These are phyloP conservation scores for Knufia petricola DNA, from an alignment of 2,329 filamentous ascomycete species.

Conservation along the genomic window DNA sequence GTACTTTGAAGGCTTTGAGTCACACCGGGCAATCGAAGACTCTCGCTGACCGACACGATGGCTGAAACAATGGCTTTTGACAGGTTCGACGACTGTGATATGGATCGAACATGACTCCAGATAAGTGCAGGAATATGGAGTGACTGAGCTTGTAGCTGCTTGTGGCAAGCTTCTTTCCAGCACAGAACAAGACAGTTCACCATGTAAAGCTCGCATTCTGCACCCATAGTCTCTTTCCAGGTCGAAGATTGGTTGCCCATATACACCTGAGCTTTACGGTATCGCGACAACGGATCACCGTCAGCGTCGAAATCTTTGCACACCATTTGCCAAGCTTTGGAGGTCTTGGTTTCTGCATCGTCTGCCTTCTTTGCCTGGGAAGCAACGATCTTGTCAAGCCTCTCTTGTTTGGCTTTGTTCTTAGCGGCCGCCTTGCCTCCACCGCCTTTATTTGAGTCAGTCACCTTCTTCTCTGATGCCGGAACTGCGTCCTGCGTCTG, in stretches of 20 bases:
- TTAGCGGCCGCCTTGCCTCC: constrained; percentile 21
- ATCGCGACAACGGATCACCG: constrained; percentile 35
- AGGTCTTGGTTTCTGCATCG: neutral
- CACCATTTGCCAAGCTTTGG: neutral
- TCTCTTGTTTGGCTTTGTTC: constrained; percentile 31
- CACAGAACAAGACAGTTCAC: constrained; percentile 22
- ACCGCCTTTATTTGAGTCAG: neutral
- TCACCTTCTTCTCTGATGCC: neutral
- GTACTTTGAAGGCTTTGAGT: too few species aligned
- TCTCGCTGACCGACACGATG: neutral
- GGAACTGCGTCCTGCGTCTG: neutral
- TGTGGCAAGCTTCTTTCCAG: constrained; percentile 16
- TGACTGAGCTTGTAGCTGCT: constrained; percentile 22
- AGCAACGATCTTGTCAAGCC: constrained; percentile 35
- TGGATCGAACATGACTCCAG: constrained; percentile 35
- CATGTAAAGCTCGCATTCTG: constrained; percentile 34
- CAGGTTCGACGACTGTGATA: constrained; percentile 27
- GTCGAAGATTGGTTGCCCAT: constrained; percentile 34
- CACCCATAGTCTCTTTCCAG: constrained; percentile 32
- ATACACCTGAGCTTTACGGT: constrained; percentile 42
- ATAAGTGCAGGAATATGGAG: constrained; percentile 38
- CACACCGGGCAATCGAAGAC: neutral
- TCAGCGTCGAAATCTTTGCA: constrained; percentile 35
- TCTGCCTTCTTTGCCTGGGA: constrained; percentile 35
- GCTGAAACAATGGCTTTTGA: neutral